Evolutionary conservation across 1,284 basidiomycete genomes (phyloP).

Genomic region (Ceratobasidium sp.): DNA sequence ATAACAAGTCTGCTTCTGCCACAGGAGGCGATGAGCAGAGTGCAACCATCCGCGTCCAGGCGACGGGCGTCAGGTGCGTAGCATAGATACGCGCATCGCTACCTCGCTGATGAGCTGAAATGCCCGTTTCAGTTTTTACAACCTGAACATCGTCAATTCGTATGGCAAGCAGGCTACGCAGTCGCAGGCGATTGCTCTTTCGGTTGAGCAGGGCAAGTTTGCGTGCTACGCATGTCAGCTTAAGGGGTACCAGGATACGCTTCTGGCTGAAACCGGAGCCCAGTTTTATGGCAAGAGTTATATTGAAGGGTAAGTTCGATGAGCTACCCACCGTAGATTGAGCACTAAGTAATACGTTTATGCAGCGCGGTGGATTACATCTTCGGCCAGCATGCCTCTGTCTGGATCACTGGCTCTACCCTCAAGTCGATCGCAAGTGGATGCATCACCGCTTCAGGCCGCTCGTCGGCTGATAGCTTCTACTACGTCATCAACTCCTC

Average conservation of each 20-base stretch:
- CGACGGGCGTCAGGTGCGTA: constrained; percentile 47
- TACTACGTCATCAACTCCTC: constrained; percentile 50
- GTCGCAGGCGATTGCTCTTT: constrained; percentile 50
- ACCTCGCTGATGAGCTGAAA: too few relatives aligned
- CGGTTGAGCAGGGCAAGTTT: constrained; percentile 48
- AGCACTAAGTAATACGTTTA: not conserved
- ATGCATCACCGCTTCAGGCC: constrained; percentile 49
- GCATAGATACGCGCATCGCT: not conserved
- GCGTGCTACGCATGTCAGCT: constrained; percentile 49
- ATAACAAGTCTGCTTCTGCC: constrained; percentile 42
- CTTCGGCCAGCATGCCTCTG: constrained; percentile 47
- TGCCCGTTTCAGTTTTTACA: constrained; percentile 46
- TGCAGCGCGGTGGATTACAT: constrained; percentile 49
- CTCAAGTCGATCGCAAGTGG: constrained; percentile 47
- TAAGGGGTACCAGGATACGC: constrained; percentile 50
- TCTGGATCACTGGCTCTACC: constrained; percentile 47
- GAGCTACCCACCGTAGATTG: not conserved
- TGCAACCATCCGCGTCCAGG: constrained; percentile 49
- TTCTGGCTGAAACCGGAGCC: constrained; percentile 49
- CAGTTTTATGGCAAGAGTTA: constrained; percentile 49
- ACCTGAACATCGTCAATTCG: constrained; percentile 50
- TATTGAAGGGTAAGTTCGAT: constrained; percentile 47
- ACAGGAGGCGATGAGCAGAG: constrained; percentile 48
- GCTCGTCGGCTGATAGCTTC: constrained; percentile 46
- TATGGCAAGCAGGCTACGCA: constrained; percentile 47